Conservation (phyloP, 2,329 filamentous ascomycete genomes). For the Exophiala phaeomuriformis region DNA sequence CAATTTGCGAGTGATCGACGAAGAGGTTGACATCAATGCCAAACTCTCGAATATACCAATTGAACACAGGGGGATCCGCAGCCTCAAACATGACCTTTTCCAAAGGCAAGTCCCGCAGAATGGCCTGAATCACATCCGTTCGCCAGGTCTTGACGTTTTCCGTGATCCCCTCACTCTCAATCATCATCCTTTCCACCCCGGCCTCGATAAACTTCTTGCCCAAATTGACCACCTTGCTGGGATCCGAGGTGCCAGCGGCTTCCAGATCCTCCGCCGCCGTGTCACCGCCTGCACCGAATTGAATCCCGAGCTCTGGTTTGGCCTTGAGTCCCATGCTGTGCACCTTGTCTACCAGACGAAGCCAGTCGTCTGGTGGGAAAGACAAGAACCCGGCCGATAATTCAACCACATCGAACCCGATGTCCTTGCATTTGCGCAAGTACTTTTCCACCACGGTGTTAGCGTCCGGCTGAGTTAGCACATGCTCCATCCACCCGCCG, state of each 20-base stretch:
- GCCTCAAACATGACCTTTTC: slow-evolving; percentile 55
- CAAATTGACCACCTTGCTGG: slow-evolving; percentile 44
- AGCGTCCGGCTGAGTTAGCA: slow-evolving; percentile 44
- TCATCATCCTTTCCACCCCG: slow-evolving; percentile 51
- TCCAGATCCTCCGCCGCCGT: slow-evolving; percentile 43
- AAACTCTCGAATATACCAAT: slow-evolving; percentile 52
- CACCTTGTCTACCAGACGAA: slow-evolving; percentile 45
- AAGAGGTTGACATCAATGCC: slow-evolving; percentile 52
- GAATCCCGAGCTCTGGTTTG: slow-evolving; percentile 51
- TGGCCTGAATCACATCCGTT: slow-evolving; percentile 49
- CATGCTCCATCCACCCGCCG: slow-evolving; percentile 50
- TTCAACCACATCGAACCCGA: slow-evolving; percentile 51
- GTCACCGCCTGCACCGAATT: slow-evolving; percentile 52
- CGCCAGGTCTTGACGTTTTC: slow-evolving; percentile 50
- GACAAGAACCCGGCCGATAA: slow-evolving; percentile 49
- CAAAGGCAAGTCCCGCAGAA: slow-evolving; percentile 45
- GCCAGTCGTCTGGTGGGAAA: slow-evolving; percentile 48
- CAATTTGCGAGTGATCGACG: slow-evolving; percentile 53
- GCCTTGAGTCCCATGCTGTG: slow-evolving; percentile 45
- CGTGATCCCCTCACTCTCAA: slow-evolving; percentile 54
- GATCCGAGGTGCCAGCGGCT: slow-evolving; percentile 44
- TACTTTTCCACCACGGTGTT: slow-evolving; percentile 45
- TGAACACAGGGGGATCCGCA: slow-evolving; percentile 49
- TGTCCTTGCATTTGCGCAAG: slow-evolving; percentile 45
- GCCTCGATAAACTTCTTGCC: slow-evolving; percentile 45